These are phyloP conservation scores for Citrullus amarus DNA, from an alignment of 306 rosid species.

Conservation along the genomic window DNA sequence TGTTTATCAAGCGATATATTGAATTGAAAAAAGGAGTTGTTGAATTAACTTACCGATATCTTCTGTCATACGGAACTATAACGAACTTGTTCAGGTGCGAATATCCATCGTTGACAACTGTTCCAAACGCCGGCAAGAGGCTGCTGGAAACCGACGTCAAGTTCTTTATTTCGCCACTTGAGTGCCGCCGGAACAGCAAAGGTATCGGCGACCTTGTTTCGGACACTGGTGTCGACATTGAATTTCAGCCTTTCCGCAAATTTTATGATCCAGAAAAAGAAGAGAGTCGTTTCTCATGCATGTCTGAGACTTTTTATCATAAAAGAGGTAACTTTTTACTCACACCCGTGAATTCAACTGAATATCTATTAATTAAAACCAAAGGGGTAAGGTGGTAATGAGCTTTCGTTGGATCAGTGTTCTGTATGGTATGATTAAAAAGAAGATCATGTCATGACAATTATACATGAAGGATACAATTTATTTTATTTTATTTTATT, in stretches of 20 bases:
- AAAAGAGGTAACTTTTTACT: background rate
- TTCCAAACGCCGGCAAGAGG: conserved; percentile 64
- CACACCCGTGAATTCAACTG: conserved; percentile 6
- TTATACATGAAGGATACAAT: background rate
- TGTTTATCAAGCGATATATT: background rate
- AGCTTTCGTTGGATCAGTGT: conserved; percentile 12
- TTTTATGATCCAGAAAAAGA: background rate
- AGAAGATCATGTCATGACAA: background rate
- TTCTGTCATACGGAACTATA: conserved; percentile 51
- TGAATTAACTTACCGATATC: conserved; percentile 39
- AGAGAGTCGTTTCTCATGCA: background rate
- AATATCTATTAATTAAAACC: background rate
- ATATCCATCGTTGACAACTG: conserved; percentile 34
- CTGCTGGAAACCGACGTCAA: conserved; percentile 59
- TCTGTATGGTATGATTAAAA: background rate
- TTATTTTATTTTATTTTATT: background rate
- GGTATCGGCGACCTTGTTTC: conserved; percentile 31
- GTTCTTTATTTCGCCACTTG: conserved; percentile 41
- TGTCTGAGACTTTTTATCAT: conserved; percentile 7
- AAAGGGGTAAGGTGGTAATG: conserved; percentile 5
- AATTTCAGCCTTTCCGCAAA: background rate
- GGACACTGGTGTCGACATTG: conserved; percentile 10
- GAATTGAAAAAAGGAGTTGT: background rate
- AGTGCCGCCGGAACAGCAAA: conserved; percentile 34
- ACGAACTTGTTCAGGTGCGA: conserved; percentile 34